Percentiles rank a stretch among this genome's conserved stretches.
These are phyloP conservation scores for Rosa lucieae DNA, from an alignment of 306 rosid genomes.

Conservation along the genomic window DNA sequence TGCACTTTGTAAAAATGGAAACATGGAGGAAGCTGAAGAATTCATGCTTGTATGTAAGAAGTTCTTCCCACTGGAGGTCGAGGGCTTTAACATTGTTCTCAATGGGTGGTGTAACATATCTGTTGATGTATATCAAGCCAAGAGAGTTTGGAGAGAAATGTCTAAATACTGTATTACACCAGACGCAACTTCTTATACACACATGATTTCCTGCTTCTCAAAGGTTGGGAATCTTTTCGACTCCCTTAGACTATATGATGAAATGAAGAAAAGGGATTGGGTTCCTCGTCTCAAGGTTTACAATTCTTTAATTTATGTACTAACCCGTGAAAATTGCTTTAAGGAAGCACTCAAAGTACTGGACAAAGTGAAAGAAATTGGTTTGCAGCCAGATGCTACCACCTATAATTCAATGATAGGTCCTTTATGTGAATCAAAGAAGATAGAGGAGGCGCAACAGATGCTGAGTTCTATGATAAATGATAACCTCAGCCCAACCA, in stretches of 20 bases:
- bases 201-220: constrained; percentile 86
- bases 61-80: constrained; percentile 64
- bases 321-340: constrained; percentile 64
- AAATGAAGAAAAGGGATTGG: constrained; percentile 77
- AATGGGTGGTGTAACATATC: constrained; percentile 81
- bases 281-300: constrained; percentile 57
- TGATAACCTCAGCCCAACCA: constrained; percentile 64
- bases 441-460: constrained; percentile 59
- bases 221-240: constrained; percentile 79
- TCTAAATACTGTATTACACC: constrained; percentile 62
- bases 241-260: constrained; percentile 85
- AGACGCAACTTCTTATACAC: constrained; percentile 69
- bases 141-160: constrained; percentile 96
- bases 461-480: constrained; percentile 54
- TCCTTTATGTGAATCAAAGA: constrained; percentile 70
- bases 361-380: constrained; percentile 59
- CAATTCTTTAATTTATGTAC: constrained; percentile 67
- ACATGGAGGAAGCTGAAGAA: constrained; percentile 90
- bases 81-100: constrained; percentile 79
- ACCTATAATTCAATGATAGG: constrained; percentile 75
- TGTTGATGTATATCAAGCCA: constrained; percentile 63
- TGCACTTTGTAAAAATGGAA: constrained; percentile 70
- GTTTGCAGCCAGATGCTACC: constrained; percentile 67
- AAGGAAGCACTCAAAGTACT: constrained; percentile 77
- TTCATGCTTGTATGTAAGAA: constrained; percentile 74